Base-by-base conservation (phyloP, 2,329 filamentous ascomycete genomes). In the Colletotrichum shisoi region DNA sequence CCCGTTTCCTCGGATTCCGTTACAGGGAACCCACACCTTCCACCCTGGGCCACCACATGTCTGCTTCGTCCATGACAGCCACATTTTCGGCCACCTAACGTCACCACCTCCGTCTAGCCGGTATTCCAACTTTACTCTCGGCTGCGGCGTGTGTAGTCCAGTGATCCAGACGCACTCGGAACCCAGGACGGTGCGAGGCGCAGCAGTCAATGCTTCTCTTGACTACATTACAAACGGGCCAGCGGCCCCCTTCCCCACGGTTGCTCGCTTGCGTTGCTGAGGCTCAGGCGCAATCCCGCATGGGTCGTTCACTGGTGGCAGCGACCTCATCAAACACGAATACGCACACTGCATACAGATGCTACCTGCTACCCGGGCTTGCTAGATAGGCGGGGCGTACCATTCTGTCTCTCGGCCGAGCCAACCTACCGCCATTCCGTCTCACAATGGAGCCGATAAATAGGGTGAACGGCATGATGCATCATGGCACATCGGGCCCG, bases 1-100 rank as follows among this genome's bases (percentile, higher is more conserved):
- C 44, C 64, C 61, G 64, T 34, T 39, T 27, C 34, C 61, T 64
- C 48, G 64, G 64, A 37, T 44, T 64, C 53, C 61, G 44, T 58
- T 42, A 48, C 64, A 64, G 42, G 40, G 48, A 64, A 44, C 64
- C 31, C n/a, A 44, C 9, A 42, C n/a, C 42, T 24, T 39, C 46
- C 46, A 58, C 54, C 42, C 42, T 37, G 19, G 54, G 46, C 63
- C 46, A 54, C 40, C 15, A 17, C 44, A 39, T 39, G 8, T 9
- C 9, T 9, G 31, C 31, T 34, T 34, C 45, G 11, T 58, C 64
- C 7, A 67, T 64, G 64, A 64, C 61, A 67, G 64, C 44, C 64
- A 67, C 54, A 67, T 42, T 64, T 59, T 44, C 57, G 37, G 37
- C 51, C 44, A 53, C 63, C 17, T 31, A 49, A 11, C 34, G 19